phyloP scores from a whole-genome alignment of 805 yeast species.

The Henningerozyma blattae region DNA sequence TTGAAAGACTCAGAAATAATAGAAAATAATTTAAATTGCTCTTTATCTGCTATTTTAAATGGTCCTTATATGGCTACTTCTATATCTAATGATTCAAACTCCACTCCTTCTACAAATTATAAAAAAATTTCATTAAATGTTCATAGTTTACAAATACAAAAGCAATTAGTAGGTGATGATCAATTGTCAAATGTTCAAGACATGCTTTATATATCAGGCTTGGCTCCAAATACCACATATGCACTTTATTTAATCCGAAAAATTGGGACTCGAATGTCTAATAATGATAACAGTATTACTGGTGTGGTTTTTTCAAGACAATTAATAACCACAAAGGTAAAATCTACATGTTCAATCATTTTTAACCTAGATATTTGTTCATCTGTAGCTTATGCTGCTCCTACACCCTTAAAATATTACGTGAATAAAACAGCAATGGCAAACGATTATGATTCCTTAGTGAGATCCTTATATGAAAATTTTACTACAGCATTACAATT shows the following conservation, averaged over 20 bases:
- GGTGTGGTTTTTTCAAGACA: conserved; percentile 52
- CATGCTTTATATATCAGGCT: conserved; percentile 41
- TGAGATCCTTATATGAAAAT: conserved; percentile 42
- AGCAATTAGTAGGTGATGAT: conserved; percentile 30
- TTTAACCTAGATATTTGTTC: conserved; percentile 67
- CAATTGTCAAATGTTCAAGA: conserved; percentile 25
- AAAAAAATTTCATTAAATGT: conserved; percentile 4
- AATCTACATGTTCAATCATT: conserved; percentile 57
- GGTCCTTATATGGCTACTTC: conserved; percentile 31
- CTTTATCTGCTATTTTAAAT: conserved; percentile 61
- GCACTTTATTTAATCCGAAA: conserved; percentile 51
- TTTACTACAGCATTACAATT: conserved; percentile 70
- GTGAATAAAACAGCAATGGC: conserved; percentile 28
- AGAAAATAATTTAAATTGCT: conserved; percentile 29
- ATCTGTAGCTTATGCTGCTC: conserved; percentile 81
- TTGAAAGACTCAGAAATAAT: conserved; percentile 27
- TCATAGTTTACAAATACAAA: conserved; percentile 8
- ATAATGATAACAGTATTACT: conserved; percentile 21
- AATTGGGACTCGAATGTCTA: conserved; percentile 8
- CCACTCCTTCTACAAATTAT: neutral
- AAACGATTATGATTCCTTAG: conserved; percentile 50
- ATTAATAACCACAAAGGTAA: conserved; percentile 41
- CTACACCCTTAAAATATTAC: conserved; percentile 32
- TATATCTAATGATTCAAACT: conserved; percentile 11
- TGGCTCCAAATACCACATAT: conserved; percentile 51